These are phyloP conservation scores for Aspergillus incahuasiensis DNA, from an alignment of 495 filamentous ascomycete species.

Conservation along the genomic window DNA sequence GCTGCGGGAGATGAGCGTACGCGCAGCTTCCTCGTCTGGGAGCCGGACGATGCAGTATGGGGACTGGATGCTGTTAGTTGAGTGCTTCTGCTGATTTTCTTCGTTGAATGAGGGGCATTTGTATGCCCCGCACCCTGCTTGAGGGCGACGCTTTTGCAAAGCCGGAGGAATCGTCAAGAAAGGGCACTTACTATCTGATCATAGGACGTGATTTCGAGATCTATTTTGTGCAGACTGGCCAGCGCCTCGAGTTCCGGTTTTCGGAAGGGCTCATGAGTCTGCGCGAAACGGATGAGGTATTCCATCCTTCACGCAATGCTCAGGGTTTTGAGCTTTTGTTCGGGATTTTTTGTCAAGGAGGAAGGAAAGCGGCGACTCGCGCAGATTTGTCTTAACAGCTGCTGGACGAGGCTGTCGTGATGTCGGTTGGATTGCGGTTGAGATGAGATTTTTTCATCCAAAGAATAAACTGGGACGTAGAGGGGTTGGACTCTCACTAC, in stretches of 20 bases:
- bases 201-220: constrained; percentile 70
- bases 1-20: constrained; percentile 62
- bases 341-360: too few species aligned
- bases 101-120: neutral
- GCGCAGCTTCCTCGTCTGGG: constrained; percentile 59
- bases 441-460: constrained; percentile 3
- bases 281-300: constrained; percentile 86
- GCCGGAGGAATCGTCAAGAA: constrained; percentile 1
- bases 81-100: neutral
- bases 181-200: constrained; percentile 57
- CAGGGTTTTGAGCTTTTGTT: neutral
- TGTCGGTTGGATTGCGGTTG: neutral
- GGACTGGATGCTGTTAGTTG: constrained; percentile 50
- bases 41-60: constrained; percentile 81
- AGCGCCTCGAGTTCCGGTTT: constrained; percentile 80
- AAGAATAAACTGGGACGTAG: neutral
- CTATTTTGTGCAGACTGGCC: constrained; percentile 60
- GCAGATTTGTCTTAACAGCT: neutral
- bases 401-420: neutral
- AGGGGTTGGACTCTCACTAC: neutral
- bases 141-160: neutral
- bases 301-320: constrained; percentile 46
- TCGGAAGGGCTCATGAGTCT: constrained; percentile 86
- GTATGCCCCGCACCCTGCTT: neutral
- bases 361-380: too few species aligned